A percentile compares a stretch with the other conserved stretches of the same genome.
These are phyloP conservation scores for Cladophialophora bantiana DNA, from an alignment of 2,329 filamentous ascomycete genomes.

Conservation along the genomic window DNA sequence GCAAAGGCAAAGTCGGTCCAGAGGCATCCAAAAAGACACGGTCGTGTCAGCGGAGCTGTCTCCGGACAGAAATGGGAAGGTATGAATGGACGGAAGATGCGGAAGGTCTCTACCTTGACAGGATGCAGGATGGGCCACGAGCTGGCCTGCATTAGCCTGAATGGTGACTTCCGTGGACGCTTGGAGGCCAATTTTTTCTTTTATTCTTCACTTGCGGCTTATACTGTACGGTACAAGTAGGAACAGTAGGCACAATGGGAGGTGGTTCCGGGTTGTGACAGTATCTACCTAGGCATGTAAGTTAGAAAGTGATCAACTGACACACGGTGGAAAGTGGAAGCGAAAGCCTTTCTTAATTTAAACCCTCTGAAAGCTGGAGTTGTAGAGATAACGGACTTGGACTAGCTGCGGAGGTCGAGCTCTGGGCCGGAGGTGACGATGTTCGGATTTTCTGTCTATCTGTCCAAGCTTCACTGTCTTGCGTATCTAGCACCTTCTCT, in stretches of 20 bases:
- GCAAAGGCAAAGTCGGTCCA: neutral
- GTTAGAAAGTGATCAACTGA: neutral
- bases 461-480: too few relatives aligned
- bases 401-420: conserved; percentile 3
- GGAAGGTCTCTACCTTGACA: neutral
- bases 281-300: neutral
- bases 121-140: neutral
- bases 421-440: neutral
- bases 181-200: neutral
- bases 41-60: neutral
- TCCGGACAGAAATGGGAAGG: neutral
- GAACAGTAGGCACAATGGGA: neutral
- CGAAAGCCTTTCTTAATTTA: neutral
- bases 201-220: neutral
- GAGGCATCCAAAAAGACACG: neutral
- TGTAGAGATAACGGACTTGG: neutral
- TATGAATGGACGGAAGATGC: neutral
- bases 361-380: neutral
- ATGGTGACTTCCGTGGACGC: neutral
- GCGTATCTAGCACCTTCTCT: too few relatives aligned
- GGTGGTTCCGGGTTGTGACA: neutral
- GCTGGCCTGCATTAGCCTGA: conserved; percentile 20
- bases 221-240: neutral
- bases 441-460: neutral
- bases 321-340: neutral